Base-by-base conservation (phyloP, 2,329 filamentous ascomycete species). In the Penicillium decumbens region DNA sequence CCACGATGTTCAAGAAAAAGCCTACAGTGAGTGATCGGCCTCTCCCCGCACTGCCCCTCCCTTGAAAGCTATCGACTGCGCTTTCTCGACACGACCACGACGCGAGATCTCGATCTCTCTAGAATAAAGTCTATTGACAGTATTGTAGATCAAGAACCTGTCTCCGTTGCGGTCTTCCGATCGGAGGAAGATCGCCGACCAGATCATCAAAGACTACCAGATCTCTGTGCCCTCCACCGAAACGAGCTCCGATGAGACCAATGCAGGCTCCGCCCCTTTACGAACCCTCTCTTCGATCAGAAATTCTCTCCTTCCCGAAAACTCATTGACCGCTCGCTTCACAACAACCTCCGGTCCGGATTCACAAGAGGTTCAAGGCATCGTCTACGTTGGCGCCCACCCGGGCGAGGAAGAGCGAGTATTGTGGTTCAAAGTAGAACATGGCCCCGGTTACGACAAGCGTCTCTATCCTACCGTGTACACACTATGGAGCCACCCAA, bases 161-260 rank as follows among this genome's bases (percentile, higher is more conserved):
- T 77, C 83, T 3, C 82, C 84, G 35, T 70, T 87, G 45, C 79
- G 84, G 47, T 85, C 83, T 4, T 86, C 83, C 2, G 84, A 87
- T 60, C 78, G 84, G 51, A 77, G 84, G 50, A 83, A 80, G 59
- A 80, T 83, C 30, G 83, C 83, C 43, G 82, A 86, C 60, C 77
- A 83, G 57, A 84, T 87, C 59, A 85, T 87, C 61, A 67, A 75
- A 54, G 79, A 83, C 58, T 84, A 83, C 61, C 69, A 74, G 30
- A 75, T 84, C 51, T 63, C 74, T 33, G 61, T 80, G 1, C 75
- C 77, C 6, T 58, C 66, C 15, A 50, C 66, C 27, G 61, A 66
- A 43, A 51, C 60, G 46, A 62, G 56, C 54, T 64, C 60, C 35
- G 64, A 62, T 24, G 66, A 69, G 3, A 53, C 72, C 9, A 46